phyloP scores from a whole-genome alignment of 768 basidiomycete species.

The Arthromyces matolae region DNA sequence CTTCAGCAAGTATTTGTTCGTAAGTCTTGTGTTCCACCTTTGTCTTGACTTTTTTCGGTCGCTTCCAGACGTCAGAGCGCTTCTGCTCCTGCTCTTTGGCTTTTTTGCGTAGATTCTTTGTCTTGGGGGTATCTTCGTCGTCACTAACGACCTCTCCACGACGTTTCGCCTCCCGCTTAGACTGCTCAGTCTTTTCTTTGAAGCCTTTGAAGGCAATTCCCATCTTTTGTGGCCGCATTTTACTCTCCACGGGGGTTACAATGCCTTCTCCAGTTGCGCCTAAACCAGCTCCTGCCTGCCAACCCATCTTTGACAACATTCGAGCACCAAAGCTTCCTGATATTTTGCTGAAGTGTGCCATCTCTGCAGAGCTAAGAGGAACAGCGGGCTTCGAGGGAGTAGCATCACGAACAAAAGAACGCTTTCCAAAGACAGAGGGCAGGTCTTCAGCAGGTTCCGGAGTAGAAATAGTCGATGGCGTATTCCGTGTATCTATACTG shows the following conservation, averaged over 20 bases:
- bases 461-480: constrained; percentile 17
- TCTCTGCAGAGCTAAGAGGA: constrained; percentile 60
- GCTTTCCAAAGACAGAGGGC: constrained; percentile 41
- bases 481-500: constrained; percentile 25
- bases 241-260: constrained; percentile 82
- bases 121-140: constrained; percentile 56
- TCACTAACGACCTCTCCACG: constrained; percentile 74
- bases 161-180: constrained; percentile 73
- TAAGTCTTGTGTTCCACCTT: constrained; percentile 95
- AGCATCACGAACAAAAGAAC: constrained; percentile 50
- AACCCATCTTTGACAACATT: constrained; percentile 94
- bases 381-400: constrained; percentile 44
- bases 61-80: constrained; percentile 80
- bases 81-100: constrained; percentile 53
- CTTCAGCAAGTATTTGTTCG: constrained; percentile 90
- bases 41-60: constrained; percentile 77
- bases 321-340: constrained; percentile 78
- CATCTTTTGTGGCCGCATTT: constrained; percentile 78
- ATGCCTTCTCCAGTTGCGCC: constrained; percentile 78
- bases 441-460: constrained; percentile 23
- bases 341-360: constrained; percentile 80
- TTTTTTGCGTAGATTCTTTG: constrained; percentile 50
- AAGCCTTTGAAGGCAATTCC: constrained; percentile 88
- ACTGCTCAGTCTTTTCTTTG: constrained; percentile 83
- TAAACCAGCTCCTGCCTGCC: constrained; percentile 79